Evolutionary conservation across 129 eudicot species (phyloP), one percentile per base, ranked within the genome.

Genomic region (Chrysanthemum seticuspe): DNA sequence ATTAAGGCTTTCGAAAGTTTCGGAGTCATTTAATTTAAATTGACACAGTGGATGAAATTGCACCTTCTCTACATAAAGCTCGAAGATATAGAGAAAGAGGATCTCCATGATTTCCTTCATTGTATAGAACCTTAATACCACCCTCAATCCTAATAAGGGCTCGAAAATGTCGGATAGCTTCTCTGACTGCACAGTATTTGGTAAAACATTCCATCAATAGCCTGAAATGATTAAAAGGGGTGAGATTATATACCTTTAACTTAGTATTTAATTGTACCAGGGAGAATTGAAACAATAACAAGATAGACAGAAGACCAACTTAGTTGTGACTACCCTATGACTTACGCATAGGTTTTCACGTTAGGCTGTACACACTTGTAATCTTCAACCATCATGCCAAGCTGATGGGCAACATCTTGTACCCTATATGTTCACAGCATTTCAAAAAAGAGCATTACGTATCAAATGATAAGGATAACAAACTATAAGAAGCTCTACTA

Each of bases 321-420:
- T 49, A 52, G 19, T 75, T 57, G 58, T 75, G 73, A 25, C 54
- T 75, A 29, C 25, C 25, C 19, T 60, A 15, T 72, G 56, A 71
- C 98, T 93, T 87, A 93, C 98, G 96, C 98, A 76, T 93, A 83
- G 80, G 98, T 93, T 81, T 77, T 90, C 86, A 86, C 89, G 71
- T 94, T 80, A 59, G 98, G 98, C 71, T 94, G 98, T 76, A 94
- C 68, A 56, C 91, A 86, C n/a, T 83, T 81, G 84, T 90, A 76
- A 82, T 83, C 87, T 84, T 94, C 98, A 70, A 94, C 89, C 98
- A 94, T 94, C 96, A 94, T 90, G 71, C 98, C 98, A 67, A 94
- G 91, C 50, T 90, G 67, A 78, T 87, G 97, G 70, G 96, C 97
- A 73, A 94, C 98, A 86, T 94, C 97, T 85, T 88, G 98, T 73